Percentiles rank a stretch among this genome's conserved stretches.
These are phyloP conservation scores for Camelina laxa DNA, from an alignment of 345 rosid genomes.

Conservation along the genomic window DNA sequence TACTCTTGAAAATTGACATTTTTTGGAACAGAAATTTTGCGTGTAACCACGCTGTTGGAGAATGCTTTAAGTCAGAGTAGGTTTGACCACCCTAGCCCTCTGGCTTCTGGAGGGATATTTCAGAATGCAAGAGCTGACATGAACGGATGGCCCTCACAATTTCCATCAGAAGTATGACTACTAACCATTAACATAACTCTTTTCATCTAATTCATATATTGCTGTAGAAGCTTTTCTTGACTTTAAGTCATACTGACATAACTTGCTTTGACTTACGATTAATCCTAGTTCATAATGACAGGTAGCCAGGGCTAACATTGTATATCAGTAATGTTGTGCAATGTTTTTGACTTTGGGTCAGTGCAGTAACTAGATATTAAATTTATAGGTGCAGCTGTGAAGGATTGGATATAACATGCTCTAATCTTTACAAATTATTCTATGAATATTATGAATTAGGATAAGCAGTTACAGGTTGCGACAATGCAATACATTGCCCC, in stretches of 20 bases:
- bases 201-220: slow-evolving; percentile 65
- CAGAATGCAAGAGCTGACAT: slow-evolving; percentile 94
- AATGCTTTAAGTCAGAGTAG: slow-evolving; percentile 98
- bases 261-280: slow-evolving; percentile 55
- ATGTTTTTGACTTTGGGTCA: slow-evolving; percentile 20
- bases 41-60: slow-evolving; percentile 99
- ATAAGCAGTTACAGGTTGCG: slow-evolving; percentile 31
- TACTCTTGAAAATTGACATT: slow-evolving; percentile 96
- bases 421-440: slow-evolving; percentile 2
- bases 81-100: slow-evolving; percentile 83
- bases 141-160: slow-evolving; percentile 94
- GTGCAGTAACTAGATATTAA: slow-evolving; percentile 30
- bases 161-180: slow-evolving; percentile 99
- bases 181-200: slow-evolving; percentile 99
- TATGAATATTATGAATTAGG: slow-evolving; percentile 32
- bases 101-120: slow-evolving; percentile 84
- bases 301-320: slow-evolving; percentile 54
- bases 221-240: slow-evolving; percentile 57
- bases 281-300: slow-evolving; percentile 49
- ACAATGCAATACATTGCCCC: not conserved
- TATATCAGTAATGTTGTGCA: slow-evolving; percentile 9
- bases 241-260: slow-evolving; percentile 54
- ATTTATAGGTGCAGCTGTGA: slow-evolving; percentile 32
- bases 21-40: slow-evolving; percentile 97
- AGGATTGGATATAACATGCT: slow-evolving; percentile 17